A percentile compares a stretch with the other conserved stretches of the same genome.
Conservation (phyloP, 495 filamentous ascomycete species). For the Extremus antarcticus region DNA sequence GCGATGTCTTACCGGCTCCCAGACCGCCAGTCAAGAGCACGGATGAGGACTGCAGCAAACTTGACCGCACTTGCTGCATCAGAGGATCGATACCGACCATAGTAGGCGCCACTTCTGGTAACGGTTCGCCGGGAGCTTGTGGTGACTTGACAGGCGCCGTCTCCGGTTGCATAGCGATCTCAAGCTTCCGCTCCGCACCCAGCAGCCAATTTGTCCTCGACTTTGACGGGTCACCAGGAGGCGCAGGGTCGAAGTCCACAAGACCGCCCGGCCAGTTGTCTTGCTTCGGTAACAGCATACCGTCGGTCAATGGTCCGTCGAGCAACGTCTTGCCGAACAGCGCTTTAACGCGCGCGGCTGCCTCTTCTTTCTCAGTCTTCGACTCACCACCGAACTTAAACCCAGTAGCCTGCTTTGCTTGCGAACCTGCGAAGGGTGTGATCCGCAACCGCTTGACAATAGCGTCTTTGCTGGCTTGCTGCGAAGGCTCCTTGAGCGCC, state of each 20-base stretch:
- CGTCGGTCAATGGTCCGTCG: slow-evolving; percentile 82
- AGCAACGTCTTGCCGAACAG: slow-evolving; percentile 51
- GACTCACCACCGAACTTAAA: slow-evolving; percentile 85
- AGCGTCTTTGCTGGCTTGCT: slow-evolving; percentile 26
- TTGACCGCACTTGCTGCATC: slow-evolving; percentile 54
- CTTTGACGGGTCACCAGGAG: slow-evolving; percentile 20
- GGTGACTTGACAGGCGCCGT: slow-evolving; percentile 37
- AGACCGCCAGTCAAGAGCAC: slow-evolving; percentile 79
- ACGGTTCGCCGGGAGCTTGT: slow-evolving; percentile 36
- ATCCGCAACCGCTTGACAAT: slow-evolving; percentile 48
- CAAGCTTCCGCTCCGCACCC: slow-evolving; percentile 59
- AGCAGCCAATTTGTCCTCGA: slow-evolving; percentile 54
- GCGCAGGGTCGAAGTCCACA: slow-evolving; percentile 57
- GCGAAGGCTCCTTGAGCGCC: slow-evolving; percentile 27
- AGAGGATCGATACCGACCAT: slow-evolving; percentile 78
- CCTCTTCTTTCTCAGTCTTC: slow-evolving; percentile 60
- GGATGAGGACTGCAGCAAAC: slow-evolving; percentile 75
- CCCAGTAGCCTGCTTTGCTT: slow-evolving; percentile 45
- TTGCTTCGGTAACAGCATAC: slow-evolving; percentile 53
- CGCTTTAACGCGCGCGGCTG: slow-evolving; percentile 44
- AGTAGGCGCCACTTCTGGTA: slow-evolving; percentile 43
- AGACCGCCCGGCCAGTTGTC: slow-evolving; percentile 64
- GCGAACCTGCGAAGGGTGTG: slow-evolving; percentile 57
- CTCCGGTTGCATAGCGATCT: slow-evolving; percentile 60
- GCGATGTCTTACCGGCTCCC: slow-evolving; percentile 76